phyloP scores from a whole-genome alignment of 192 early-diverging fungal genomes.

The Backusella mclennaniae region DNA sequence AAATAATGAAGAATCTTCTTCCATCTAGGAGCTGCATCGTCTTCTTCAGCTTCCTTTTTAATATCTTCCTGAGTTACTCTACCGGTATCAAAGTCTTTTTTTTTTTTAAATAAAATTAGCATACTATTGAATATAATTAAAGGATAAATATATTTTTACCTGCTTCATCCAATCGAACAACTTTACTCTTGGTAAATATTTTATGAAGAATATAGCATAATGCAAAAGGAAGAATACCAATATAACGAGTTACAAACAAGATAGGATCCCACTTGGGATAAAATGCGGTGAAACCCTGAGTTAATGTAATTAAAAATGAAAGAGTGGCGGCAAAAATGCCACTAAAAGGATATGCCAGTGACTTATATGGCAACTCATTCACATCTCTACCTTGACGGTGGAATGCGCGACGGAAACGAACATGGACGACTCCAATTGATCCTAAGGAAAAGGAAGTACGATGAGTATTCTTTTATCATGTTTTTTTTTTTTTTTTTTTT shows the following conservation, averaged over 20 bases:
- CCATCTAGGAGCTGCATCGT: background rate
- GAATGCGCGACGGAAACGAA: conserved; percentile 79
- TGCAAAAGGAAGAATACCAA: conserved; percentile 59
- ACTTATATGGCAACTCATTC: conserved; percentile 61
- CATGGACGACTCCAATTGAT: conserved; percentile 64
- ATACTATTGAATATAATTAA: too few species aligned
- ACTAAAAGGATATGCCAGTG: conserved; percentile 66
- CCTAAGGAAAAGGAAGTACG: background rate
- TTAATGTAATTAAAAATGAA: conserved; percentile 56
- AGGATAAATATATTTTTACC: conserved; percentile 30
- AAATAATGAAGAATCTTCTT: background rate
- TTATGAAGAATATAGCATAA: conserved; percentile 60
- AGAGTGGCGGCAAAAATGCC: conserved; percentile 62
- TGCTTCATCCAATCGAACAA: conserved; percentile 56
- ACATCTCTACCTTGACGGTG: conserved; percentile 62
- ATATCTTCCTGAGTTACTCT: conserved; percentile 15
- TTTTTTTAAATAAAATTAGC: background rate
- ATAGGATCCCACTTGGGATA: conserved; percentile 48
- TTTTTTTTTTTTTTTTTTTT: too few species aligned
- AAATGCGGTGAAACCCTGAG: conserved; percentile 56
- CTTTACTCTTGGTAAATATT: conserved; percentile 40
- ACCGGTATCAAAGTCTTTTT: conserved; percentile 20
- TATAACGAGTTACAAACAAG: conserved; percentile 56
- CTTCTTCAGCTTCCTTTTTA: conserved; percentile 21
- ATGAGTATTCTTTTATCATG: background rate